Conservation (phyloP, 148 eudicot genomes). For the Silene uniflora region DNA sequence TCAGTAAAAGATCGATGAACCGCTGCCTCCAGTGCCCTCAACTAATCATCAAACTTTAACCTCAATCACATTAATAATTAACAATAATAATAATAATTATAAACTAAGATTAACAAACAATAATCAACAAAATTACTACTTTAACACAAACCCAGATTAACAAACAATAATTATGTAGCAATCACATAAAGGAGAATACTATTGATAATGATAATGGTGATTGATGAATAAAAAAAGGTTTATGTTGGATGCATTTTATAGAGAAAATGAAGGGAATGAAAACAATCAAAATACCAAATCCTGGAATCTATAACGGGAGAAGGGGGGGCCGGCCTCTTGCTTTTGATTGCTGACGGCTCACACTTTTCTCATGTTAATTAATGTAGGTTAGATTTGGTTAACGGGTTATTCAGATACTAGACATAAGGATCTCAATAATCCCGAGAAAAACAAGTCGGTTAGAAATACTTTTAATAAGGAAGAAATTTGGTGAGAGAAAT, state of each 20-base stretch:
- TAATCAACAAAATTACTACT: no score
- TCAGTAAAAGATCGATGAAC: constrained; percentile 80
- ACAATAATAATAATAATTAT: background rate
- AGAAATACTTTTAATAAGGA: no score
- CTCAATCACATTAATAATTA: background rate
- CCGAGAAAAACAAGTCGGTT: no score
- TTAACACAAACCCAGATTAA: constrained; percentile 8
- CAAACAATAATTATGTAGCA: no score
- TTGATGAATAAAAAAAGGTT: background rate
- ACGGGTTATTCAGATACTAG: no score
- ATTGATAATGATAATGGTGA: background rate
- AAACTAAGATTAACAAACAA: background rate
- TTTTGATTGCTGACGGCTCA: background rate
- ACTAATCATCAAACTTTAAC: background rate
- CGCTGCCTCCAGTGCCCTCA: constrained; percentile 79
- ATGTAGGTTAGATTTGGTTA: no score
- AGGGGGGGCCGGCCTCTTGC: background rate
- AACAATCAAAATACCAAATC: background rate
- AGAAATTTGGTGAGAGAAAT: no score
- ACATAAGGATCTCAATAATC: no score
- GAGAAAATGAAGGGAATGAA: background rate
- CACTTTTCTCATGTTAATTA: background rate
- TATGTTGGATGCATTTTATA: background rate
- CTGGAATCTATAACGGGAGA: no score
- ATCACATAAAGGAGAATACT: no score